These are phyloP conservation scores for Eustoma russellianum DNA, from an alignment of 257 asterid species.

Conservation along the genomic window DNA sequence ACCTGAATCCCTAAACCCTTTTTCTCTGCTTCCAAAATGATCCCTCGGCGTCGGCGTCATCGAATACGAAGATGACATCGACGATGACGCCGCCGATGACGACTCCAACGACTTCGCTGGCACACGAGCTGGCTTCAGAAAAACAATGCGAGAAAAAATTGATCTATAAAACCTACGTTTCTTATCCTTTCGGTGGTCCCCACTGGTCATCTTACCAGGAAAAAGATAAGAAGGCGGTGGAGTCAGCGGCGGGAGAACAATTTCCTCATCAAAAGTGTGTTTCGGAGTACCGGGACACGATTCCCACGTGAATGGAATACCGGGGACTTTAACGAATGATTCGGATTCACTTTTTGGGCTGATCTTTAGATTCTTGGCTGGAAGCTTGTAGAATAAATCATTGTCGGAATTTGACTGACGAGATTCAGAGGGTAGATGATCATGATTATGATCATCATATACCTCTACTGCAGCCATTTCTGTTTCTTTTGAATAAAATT, in stretches of 20 bases:
- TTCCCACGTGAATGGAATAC: slow-evolving; percentile 75
- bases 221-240: slow-evolving; percentile 64
- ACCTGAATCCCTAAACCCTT: slow-evolving; percentile 10
- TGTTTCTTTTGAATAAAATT: neutral
- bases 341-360: slow-evolving; percentile 23
- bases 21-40: neutral
- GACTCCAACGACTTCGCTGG: slow-evolving; percentile 16
- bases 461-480: slow-evolving; percentile 14
- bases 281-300: slow-evolving; percentile 82
- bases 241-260: slow-evolving; percentile 56
- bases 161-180: slow-evolving; percentile 24
- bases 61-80: slow-evolving; percentile 28
- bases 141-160: slow-evolving; percentile 15
- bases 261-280: slow-evolving; percentile 26
- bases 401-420: slow-evolving; percentile 28
- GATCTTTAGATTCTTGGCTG: slow-evolving; percentile 21
- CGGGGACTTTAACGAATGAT: slow-evolving; percentile 40
- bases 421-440: slow-evolving; percentile 14
- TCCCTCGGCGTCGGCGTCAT: slow-evolving; percentile 30
- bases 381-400: slow-evolving; percentile 32
- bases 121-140: no score
- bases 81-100: slow-evolving; percentile 7
- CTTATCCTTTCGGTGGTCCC: slow-evolving; percentile 5
- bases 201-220: slow-evolving; percentile 11
- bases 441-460: slow-evolving; percentile 7